Evolutionary conservation across 1,284 basidiomycete species (phyloP), one percentile per base, ranked within the genome.

Genomic region (Caloboletus firmus): DNA sequence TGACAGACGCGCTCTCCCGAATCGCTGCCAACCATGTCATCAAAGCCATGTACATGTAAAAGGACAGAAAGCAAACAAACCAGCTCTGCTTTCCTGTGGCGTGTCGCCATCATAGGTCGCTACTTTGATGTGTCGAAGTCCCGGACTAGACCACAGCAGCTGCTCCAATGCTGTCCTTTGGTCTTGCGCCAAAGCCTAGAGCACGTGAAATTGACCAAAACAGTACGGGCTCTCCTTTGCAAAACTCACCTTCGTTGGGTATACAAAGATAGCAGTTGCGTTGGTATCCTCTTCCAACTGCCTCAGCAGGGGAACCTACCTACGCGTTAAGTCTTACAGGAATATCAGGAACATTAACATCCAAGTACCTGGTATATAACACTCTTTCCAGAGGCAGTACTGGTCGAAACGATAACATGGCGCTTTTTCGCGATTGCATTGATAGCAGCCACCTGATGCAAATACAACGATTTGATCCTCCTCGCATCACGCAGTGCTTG

Each of bases 41-140:
- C 17, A 46, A 30, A 17, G 49, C 6, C 40, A 24, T 13, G 22
- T 10, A 34, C 13, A 45, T 35, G 28, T 22, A 24, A 31, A 48
- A 9, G 44, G 40, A 20, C 2, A 24, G 8, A 15, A 44, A n/a
- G 52, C 59, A 36, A 24, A 57, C 72, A 32, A 60, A 87, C 88
- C 76, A 57, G 74, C 66, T 54, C 90, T 79, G 32, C 68, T 59
- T 34, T 91, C 87, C 64, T 81, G 79, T 0, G 88, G 83, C 0
- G 94, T 95, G 66, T 96, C 93, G 0, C 93, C 93, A 61, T 96
- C 93, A 67, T 94, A 96, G 0, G 89, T 95, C 2, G 84, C 83
- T 9, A 93, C 82, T 64, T 78, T 77, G 39, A 89, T 72, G 49
- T 87, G 76, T 55, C 82, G 79, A 12, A 93, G 76, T 5, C 83